Percentiles rank a stretch among this genome's conserved stretches.
Evolutionary conservation across 2,329 filamentous ascomycete genomes (phyloP).

Genomic region (Claviceps pazoutovae): DNA sequence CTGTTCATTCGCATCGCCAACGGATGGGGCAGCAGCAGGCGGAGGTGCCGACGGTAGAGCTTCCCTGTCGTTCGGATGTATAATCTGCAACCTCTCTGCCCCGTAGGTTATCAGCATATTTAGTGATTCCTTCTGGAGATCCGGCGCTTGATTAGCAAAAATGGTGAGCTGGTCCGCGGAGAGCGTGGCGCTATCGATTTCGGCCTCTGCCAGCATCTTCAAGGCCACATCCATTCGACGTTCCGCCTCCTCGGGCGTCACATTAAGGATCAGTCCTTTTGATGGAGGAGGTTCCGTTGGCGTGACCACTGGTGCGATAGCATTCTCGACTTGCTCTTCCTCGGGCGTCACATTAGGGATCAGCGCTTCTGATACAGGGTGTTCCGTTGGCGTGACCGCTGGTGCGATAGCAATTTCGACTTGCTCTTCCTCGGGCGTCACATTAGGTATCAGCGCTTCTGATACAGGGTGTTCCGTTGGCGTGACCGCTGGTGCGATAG

Average conservation of each 20-base stretch:
- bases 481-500: too few relatives aligned
- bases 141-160: conserved; percentile 44
- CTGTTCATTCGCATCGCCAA: conserved; percentile 9
- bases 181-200: conserved; percentile 37
- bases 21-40: conserved; percentile 11
- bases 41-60: conserved; percentile 15
- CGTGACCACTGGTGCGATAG: not conserved
- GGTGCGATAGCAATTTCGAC: too few relatives aligned
- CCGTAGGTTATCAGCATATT: conserved; percentile 43
- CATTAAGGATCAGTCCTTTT: conserved; percentile 17
- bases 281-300: conserved; percentile 7
- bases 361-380: too few relatives aligned
- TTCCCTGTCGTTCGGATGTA: conserved; percentile 33
- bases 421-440: too few relatives aligned
- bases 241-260: conserved; percentile 32
- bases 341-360: too few relatives aligned
- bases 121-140: conserved; percentile 39
- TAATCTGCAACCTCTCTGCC: conserved; percentile 41
- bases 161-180: conserved; percentile 43
- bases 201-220: conserved; percentile 30
- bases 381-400: too few relatives aligned
- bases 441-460: too few relatives aligned
- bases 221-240: conserved; percentile 34
- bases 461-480: too few relatives aligned
- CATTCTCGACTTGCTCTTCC: too few relatives aligned